Evolutionary conservation across 1,284 basidiomycete genomes (phyloP).

Genomic region (Tylopilus sp.): DNA sequence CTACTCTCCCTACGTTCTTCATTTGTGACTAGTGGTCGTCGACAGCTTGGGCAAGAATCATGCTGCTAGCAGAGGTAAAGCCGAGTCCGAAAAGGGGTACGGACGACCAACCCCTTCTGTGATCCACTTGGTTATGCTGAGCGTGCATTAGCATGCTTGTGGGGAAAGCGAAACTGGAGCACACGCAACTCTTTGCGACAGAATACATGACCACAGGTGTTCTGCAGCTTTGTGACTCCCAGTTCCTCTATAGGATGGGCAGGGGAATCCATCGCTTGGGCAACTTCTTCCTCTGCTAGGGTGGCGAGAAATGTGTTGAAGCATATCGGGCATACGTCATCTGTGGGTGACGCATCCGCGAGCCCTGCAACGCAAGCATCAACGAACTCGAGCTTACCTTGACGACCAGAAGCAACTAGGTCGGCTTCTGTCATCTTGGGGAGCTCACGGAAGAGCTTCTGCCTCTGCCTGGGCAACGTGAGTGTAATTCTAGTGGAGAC

Average conservation of each 20-base stretch:
- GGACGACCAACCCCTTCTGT: constrained; percentile 46
- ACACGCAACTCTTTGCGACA: constrained; percentile 65
- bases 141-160: constrained; percentile 12
- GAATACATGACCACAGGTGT: constrained; percentile 66
- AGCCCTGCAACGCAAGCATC: not conserved
- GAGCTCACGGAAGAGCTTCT: constrained; percentile 36
- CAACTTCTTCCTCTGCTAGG: constrained; percentile 69
- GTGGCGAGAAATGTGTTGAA: constrained; percentile 58
- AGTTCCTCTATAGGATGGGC: constrained; percentile 62
- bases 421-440: constrained; percentile 46
- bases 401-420: constrained; percentile 35
- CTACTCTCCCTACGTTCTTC: constrained; percentile 14
- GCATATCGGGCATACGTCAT: constrained; percentile 68
- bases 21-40: constrained; percentile 40
- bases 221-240: constrained; percentile 61
- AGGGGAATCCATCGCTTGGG: constrained; percentile 68
- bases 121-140: constrained; percentile 64
- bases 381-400: constrained; percentile 29
- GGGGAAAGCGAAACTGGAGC: not conserved
- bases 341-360: constrained; percentile 33
- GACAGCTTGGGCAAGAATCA: constrained; percentile 61
- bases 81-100: constrained; percentile 1
- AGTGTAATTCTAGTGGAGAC: not conserved
- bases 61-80: constrained; percentile 39
- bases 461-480: constrained; percentile 31